A percentile compares a stretch with the other conserved stretches of the same genome.
Conservation (phyloP, 192 early-diverging fungal species). For the Spizellomyces punctatus region DNA sequence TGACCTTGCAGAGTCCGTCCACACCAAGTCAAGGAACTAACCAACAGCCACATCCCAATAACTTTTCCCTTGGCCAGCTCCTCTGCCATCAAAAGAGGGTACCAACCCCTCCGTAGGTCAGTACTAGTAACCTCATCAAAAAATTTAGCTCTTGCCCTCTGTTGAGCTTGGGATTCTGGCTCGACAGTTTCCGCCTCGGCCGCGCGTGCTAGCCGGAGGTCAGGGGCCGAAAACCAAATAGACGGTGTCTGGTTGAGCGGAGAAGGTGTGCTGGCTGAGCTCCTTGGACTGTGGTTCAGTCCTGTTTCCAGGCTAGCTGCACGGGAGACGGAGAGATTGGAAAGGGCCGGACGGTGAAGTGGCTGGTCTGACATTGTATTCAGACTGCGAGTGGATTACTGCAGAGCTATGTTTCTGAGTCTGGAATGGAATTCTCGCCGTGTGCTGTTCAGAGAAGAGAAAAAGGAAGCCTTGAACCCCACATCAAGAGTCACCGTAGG, state of each 20-base stretch:
- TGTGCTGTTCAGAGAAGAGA: too few relatives aligned
- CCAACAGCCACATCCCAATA: conserved; percentile 20
- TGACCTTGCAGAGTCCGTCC: too few relatives aligned
- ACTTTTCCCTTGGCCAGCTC: conserved; percentile 16
- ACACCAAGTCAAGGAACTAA: background rate
- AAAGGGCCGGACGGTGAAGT: too few relatives aligned
- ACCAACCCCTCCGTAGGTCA: conserved; percentile 29
- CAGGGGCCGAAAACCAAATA: conserved; percentile 26
- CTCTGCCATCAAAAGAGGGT: conserved; percentile 10
- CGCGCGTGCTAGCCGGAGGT: conserved; percentile 24
- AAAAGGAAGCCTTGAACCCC: too few relatives aligned
- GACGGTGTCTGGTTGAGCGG: conserved; percentile 1
- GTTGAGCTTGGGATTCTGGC: conserved; percentile 26
- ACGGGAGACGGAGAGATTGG: too few relatives aligned
- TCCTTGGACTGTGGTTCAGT: background rate
- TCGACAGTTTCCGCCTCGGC: conserved; percentile 25
- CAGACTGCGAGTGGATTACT: too few relatives aligned
- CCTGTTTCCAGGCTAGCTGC: too few relatives aligned
- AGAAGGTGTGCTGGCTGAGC: background rate
- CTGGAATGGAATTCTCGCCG: too few relatives aligned
- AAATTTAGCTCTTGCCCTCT: conserved; percentile 28
- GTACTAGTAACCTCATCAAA: conserved; percentile 28
- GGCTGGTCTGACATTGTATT: too few relatives aligned
- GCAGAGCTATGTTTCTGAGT: too few relatives aligned
- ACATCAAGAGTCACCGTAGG: too few relatives aligned